Percentiles rank a stretch among this genome's conserved stretches.
Evolutionary conservation across 164 flowering plant species (phyloP).

Genomic region (Piper betle): DNA sequence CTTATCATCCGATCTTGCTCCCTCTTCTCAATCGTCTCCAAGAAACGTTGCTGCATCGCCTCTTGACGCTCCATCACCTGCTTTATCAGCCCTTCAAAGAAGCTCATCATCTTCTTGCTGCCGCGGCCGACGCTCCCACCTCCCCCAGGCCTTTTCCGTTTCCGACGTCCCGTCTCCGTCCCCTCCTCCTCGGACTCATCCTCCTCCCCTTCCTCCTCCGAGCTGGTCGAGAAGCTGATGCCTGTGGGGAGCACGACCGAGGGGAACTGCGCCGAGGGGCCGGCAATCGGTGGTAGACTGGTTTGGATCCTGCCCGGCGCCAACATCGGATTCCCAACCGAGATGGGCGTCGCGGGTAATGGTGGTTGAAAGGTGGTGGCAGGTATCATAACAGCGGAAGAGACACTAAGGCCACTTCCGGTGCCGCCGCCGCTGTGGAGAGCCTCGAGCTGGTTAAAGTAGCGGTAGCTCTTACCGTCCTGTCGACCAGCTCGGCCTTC

Average conservation of each 20-base stretch:
- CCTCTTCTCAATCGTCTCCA: constrained; percentile 11
- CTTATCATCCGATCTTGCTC: constrained; percentile 7
- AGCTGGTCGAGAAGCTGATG: constrained; percentile 38
- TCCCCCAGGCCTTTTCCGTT: constrained; percentile 14
- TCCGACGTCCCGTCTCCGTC: constrained; percentile 20
- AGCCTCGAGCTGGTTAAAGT: constrained; percentile 54
- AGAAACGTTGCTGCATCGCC: constrained; percentile 4
- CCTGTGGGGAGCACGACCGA: constrained; percentile 3
- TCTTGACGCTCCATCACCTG: constrained; percentile 12
- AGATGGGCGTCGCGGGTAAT: constrained; percentile 1
- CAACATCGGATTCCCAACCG: constrained; percentile 5
- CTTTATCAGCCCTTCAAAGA: constrained; percentile 7
- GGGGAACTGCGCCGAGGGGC: neutral
- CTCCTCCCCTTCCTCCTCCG: constrained; percentile 9
- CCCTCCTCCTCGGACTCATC: constrained; percentile 5
- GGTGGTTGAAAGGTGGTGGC: neutral
- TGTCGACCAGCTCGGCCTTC: constrained; percentile 62
- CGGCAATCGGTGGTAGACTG: neutral
- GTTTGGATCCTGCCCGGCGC: constrained; percentile 1
- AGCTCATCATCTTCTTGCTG: constrained; percentile 27
- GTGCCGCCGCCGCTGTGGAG: constrained; percentile 21
- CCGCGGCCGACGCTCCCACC: constrained; percentile 1
- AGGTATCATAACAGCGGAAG: neutral
- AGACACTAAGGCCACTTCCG: constrained; percentile 3
- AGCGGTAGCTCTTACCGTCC: constrained; percentile 55